Evolutionary conservation across 495 filamentous ascomycete species (phyloP), one percentile per base, ranked within the genome.

Genomic region (Aspergillus conjunctus): DNA sequence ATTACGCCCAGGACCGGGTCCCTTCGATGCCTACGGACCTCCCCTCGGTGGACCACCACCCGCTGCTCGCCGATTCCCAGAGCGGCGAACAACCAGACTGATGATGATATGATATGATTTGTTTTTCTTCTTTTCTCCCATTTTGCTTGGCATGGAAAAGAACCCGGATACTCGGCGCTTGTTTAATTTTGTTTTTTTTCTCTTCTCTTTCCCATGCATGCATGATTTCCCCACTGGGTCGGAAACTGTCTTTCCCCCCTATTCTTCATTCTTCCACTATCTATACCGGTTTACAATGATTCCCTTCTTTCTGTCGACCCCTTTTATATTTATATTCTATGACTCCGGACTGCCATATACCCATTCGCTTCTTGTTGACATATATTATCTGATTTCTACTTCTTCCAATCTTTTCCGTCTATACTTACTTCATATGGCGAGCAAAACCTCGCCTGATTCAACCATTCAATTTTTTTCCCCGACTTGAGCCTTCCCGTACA

Each of bases 41-140:
- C 69, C 67, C 32, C 68, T 59, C 22, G 37, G 21, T 12, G 37
- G 49, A 10, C 45, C 51, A 50, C 64, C 67, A 50, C 64, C 58
- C 58, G 69, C 68, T 57, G 74, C 69, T 54, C 75, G 71, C 68
- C 83, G 81, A 17, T 82, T 82, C 69, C 80, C 82, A 6, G 90
- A 94, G 78, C 87, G 92, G 71, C 78, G 92, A 60, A 93, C 88
- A 68, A 96, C 92, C 58, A 83, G 84, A 74, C 71, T 96, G 66
- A 93, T 93, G 81, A 94, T 94, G 88, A 90, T 93, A 85, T 89
- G 76, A 82, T 62, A 12, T 50, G 21, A 59, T 32, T 48, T 2
- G 54, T 62, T 48, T 21, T 48, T 48, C 21, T 43, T 17, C 39
- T 43, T 43, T 12, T 10, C 17, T 10, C 39, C 39, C 10, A 43